Percentiles rank a stretch among this genome's conserved stretches.
Conservation (phyloP, 352 stramenopile species). For the Phytophthora rubi region DNA sequence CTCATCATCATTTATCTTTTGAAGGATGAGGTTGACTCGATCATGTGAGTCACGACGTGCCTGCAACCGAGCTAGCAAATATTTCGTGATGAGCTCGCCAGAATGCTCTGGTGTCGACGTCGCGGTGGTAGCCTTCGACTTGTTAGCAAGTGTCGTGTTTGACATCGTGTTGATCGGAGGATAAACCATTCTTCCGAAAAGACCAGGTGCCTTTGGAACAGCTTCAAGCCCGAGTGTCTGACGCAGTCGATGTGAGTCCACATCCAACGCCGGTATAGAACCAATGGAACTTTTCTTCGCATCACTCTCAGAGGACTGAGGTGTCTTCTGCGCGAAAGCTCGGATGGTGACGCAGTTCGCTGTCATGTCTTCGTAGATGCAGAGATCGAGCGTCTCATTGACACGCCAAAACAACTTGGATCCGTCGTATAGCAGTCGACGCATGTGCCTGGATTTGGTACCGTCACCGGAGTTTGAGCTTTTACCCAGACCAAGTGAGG, state of each 20-base stretch:
- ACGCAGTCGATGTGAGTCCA: conserved; percentile 64
- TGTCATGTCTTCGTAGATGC: conserved; percentile 79
- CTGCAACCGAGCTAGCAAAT: conserved; percentile 75
- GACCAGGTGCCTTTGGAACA: conserved; percentile 15
- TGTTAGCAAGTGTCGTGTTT: conserved; percentile 8
- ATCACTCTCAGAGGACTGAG: conserved; percentile 15
- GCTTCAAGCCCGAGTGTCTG: conserved; percentile 43
- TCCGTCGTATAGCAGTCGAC: conserved; percentile 80
- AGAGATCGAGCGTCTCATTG: conserved; percentile 87
- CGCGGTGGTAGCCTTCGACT: conserved; percentile 15
- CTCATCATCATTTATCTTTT: conserved; percentile 75
- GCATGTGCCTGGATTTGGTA: conserved; percentile 40
- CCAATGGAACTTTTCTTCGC: conserved; percentile 27
- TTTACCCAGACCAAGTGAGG: conserved; percentile 63
- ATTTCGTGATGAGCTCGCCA: conserved; percentile 65
- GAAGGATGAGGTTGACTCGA: conserved; percentile 58
- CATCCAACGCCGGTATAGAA: conserved; percentile 53
- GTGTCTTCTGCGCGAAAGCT: conserved; percentile 58
- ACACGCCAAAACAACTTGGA: conserved; percentile 90
- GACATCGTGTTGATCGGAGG: conserved; percentile 12
- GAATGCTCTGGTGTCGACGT: conserved; percentile 26
- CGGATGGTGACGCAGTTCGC: conserved; percentile 75
- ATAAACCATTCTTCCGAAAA: conserved; percentile 25
- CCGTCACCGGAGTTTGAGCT: conserved; percentile 17
- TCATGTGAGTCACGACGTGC: conserved; percentile 56